These are phyloP conservation scores for Umbelopsis sp. DNA, from an alignment of 192 early-diverging fungal species.

Conservation along the genomic window DNA sequence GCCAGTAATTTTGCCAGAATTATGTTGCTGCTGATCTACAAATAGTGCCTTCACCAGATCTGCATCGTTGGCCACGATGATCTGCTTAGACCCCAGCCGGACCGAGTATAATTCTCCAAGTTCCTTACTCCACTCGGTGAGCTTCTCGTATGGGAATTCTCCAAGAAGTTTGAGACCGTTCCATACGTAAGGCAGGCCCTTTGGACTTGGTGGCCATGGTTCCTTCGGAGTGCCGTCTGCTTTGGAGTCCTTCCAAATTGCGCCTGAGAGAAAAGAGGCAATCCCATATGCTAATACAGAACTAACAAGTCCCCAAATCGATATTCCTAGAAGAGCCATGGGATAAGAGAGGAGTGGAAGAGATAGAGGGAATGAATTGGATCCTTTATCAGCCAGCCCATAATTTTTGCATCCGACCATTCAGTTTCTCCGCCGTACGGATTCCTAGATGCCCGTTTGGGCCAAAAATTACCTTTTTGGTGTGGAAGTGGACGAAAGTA, in stretches of 20 bases:
- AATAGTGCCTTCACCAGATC: conserved; percentile 20
- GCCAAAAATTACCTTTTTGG: conserved; percentile 10
- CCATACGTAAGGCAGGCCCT: conserved; percentile 10
- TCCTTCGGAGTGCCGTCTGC: conserved; percentile 24
- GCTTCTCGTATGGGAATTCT: background rate
- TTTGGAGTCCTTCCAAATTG: conserved; percentile 29
- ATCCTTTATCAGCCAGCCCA: too few relatives aligned
- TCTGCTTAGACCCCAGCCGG: conserved; percentile 23
- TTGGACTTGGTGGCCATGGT: conserved; percentile 27
- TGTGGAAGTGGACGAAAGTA: too few relatives aligned
- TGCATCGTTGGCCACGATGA: conserved; percentile 26
- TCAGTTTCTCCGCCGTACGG: background rate
- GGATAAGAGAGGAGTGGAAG: background rate
- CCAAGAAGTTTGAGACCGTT: conserved; percentile 21
- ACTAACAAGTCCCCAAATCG: background rate
- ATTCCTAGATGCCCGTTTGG: background rate
- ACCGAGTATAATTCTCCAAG: conserved; percentile 24
- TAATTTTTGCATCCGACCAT: background rate
- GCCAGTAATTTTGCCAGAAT: conserved; percentile 18
- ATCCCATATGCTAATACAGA: background rate
- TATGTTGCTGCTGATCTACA: conserved; percentile 28
- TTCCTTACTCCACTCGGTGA: conserved; percentile 29
- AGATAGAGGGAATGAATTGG: background rate
- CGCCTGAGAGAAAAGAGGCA: background rate
- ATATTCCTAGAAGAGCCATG: background rate